phyloP scores from a whole-genome alignment of 2,329 filamentous ascomycete species.

The Elsinoe arachidis region DNA sequence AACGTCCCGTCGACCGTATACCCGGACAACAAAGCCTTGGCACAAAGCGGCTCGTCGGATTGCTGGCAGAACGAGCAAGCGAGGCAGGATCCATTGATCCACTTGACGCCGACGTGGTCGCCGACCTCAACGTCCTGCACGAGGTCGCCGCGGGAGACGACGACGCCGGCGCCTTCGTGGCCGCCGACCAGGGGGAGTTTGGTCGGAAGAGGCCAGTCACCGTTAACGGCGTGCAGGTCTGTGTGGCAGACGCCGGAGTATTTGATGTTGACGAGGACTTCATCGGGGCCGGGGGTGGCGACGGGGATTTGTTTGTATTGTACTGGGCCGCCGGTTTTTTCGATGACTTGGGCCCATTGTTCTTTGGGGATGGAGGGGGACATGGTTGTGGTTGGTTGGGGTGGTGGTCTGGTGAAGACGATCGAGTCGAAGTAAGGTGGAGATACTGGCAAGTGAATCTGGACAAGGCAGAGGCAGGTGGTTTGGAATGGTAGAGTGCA shows the following conservation, averaged over 20 bases:
- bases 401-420: not conserved
- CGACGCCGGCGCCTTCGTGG: conserved; percentile 67
- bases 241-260: conserved; percentile 89
- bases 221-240: conserved; percentile 71
- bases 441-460: not conserved
- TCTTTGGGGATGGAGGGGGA: conserved; percentile 58
- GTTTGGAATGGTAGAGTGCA: not conserved
- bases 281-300: conserved; percentile 70
- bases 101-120: conserved; percentile 80
- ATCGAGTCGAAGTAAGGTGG: not conserved
- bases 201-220: conserved; percentile 77
- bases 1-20: conserved; percentile 91
- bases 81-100: conserved; percentile 83
- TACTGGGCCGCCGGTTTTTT: conserved; percentile 63
- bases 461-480: not conserved
- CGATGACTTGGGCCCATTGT: conserved; percentile 88
- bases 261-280: conserved; percentile 86
- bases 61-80: conserved; percentile 75
- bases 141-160: conserved; percentile 70
- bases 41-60: conserved; percentile 75
- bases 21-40: conserved; percentile 65
- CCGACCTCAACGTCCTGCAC: conserved; percentile 72
- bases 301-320: conserved; percentile 77
- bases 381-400: conserved; percentile 27
- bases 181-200: conserved; percentile 84